These are phyloP conservation scores for Sporobolomyces pararoseus DNA, from an alignment of 768 basidiomycete species.

Conservation along the genomic window DNA sequence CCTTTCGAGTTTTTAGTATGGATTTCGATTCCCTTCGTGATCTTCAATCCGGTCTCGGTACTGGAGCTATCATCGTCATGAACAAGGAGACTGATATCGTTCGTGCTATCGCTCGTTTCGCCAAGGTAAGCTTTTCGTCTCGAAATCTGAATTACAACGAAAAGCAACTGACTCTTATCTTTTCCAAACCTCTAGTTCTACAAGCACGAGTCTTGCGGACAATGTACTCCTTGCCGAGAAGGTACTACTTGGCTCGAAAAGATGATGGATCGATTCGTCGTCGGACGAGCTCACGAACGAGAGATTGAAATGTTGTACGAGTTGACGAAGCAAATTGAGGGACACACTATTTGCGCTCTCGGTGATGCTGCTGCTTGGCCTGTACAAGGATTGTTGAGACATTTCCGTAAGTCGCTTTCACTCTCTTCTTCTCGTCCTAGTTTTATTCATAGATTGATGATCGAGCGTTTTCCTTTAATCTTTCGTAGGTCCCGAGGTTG, in stretches of 20 bases:
- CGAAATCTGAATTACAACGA: background rate
- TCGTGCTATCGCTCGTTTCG: slow-evolving; percentile 87
- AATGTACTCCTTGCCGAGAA: slow-evolving; percentile 66
- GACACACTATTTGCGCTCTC: slow-evolving; percentile 82
- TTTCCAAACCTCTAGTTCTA: slow-evolving; percentile 62
- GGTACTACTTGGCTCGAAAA: slow-evolving; percentile 99
- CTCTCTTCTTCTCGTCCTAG: background rate
- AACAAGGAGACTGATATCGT: slow-evolving; percentile 95
- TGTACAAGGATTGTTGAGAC: slow-evolving; percentile 93
- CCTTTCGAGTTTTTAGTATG: slow-evolving; percentile 60
- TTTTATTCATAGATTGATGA: slow-evolving; percentile 4
- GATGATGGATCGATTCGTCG: slow-evolving; percentile 97
- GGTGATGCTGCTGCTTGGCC: slow-evolving; percentile 99
- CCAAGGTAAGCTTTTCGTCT: slow-evolving; percentile 56
- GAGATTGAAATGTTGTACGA: slow-evolving; percentile 99
- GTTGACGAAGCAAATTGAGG: slow-evolving; percentile 59
- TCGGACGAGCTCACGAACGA: slow-evolving; percentile 80
- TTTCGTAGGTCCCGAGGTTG: slow-evolving; percentile 68
- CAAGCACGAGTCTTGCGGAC: slow-evolving; percentile 97
- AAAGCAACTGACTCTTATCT: too few species aligned
- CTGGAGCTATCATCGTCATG: slow-evolving; percentile 98
- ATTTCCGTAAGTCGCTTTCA: slow-evolving; percentile 63
- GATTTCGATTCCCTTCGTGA: slow-evolving; percentile 98
- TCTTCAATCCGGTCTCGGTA: slow-evolving; percentile 91
- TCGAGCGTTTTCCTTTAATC: background rate